Conservation (phyloP, 2,329 filamentous ascomycete species). For the Aureobasidium sp. region DNA sequence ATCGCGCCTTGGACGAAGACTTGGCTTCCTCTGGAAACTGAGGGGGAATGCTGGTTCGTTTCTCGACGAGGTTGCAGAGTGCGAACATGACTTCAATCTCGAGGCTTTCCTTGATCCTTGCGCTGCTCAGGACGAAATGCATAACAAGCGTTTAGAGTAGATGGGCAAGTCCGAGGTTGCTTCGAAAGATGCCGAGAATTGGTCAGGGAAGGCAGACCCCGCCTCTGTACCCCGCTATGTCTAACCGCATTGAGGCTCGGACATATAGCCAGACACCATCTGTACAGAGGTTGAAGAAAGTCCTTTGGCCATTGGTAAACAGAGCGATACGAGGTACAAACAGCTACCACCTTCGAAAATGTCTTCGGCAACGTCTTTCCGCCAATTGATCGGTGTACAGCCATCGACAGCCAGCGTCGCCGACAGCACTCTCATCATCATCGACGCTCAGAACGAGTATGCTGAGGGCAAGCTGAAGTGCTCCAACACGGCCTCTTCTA, state of each 20-base stretch:
- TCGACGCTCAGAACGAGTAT: slow-evolving; percentile 64
- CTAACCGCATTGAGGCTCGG: neutral
- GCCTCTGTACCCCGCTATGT: slow-evolving; percentile 2
- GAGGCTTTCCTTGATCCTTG: neutral
- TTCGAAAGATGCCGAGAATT: neutral
- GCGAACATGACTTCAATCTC: neutral
- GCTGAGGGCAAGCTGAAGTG: slow-evolving; percentile 52
- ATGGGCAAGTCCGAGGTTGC: neutral
- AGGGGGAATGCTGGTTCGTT: neutral
- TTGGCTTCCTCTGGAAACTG: neutral
- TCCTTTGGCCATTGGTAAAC: neutral
- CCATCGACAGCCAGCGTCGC: slow-evolving; percentile 50
- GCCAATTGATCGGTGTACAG: slow-evolving; percentile 47
- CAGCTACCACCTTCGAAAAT: neutral
- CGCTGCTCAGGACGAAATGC: neutral
- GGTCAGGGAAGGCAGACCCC: neutral
- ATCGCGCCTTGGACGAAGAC: too few relatives aligned
- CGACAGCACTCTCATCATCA: slow-evolving; percentile 59
- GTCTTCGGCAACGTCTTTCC: slow-evolving; percentile 36
- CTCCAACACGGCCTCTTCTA: slow-evolving; percentile 46
- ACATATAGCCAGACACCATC: too few relatives aligned
- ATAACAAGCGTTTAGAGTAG: neutral
- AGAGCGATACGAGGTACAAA: neutral
- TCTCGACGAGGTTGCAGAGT: neutral
- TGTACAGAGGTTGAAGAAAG: neutral